phyloP scores from a whole-genome alignment of 768 basidiomycete genomes.

The Hygrophoropsis aurantiaca region DNA sequence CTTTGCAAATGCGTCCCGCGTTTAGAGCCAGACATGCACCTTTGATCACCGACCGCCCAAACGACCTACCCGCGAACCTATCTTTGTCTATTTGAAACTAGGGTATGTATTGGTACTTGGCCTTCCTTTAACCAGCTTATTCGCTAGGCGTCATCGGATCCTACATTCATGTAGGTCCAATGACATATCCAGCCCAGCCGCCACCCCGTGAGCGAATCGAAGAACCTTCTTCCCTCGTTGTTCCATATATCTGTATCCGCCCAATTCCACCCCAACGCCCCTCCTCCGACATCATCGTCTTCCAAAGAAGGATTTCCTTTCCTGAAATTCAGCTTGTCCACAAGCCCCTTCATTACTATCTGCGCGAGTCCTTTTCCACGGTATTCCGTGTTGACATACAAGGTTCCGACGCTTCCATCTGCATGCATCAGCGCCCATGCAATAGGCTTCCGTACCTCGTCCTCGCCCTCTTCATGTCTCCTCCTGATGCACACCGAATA shows the following conservation, averaged over 20 bases:
- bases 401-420: slow-evolving; percentile 18
- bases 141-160: too few relatives aligned
- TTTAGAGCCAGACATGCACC: too few relatives aligned
- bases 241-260: slow-evolving; percentile 8
- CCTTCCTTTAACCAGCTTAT: too few relatives aligned
- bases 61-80: too few relatives aligned
- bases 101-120: too few relatives aligned
- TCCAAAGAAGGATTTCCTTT: neutral
- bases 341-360: slow-evolving; percentile 10
- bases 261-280: slow-evolving; percentile 24
- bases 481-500: slow-evolving; percentile 21
- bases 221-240: slow-evolving; percentile 7
- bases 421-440: slow-evolving; percentile 17
- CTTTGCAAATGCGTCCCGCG: too few relatives aligned
- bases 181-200: slow-evolving; percentile 5
- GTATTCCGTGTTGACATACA: slow-evolving; percentile 9
- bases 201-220: slow-evolving; percentile 11
- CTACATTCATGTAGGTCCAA: slow-evolving; percentile 13
- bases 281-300: slow-evolving; percentile 16
- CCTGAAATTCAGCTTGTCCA: slow-evolving; percentile 8
- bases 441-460: neutral
- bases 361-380: slow-evolving; percentile 12
- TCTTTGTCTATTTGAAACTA: too few relatives aligned
- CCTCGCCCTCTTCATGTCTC: neutral
- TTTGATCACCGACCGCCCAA: too few relatives aligned